Evolutionary conservation across 306 rosid genomes (phyloP).

Genomic region (Citrullus colocynthis): DNA sequence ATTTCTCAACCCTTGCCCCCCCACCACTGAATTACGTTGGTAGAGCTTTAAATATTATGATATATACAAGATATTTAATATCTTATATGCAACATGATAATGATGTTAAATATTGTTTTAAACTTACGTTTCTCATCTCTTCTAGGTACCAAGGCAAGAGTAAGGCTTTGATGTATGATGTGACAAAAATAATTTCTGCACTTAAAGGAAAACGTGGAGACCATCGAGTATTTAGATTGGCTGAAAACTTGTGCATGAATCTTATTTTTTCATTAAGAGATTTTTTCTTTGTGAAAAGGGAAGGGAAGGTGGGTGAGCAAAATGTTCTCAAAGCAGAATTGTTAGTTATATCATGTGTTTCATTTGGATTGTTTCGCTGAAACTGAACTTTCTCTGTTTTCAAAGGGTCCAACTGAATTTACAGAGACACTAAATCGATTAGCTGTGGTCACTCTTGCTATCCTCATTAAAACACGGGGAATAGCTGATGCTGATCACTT

Average conservation of each 20-base stretch:
- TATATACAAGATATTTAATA: background rate
- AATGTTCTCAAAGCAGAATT: conserved; percentile 18
- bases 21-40: background rate
- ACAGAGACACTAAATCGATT: conserved; percentile 83
- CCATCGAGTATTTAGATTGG: conserved; percentile 89
- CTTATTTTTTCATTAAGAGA: conserved; percentile 84
- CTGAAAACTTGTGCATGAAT: conserved; percentile 95
- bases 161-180: conserved; percentile 94
- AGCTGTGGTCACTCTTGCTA: conserved; percentile 77
- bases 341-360: background rate
- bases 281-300: conserved; percentile 88
- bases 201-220: conserved; percentile 82
- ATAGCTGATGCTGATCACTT: conserved; percentile 93
- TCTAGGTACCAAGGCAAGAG: conserved; percentile 88
- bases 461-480: conserved; percentile 91
- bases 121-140: conserved; percentile 6
- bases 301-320: conserved; percentile 63
- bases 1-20: background rate
- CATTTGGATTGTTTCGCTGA: conserved; percentile 7
- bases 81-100: background rate
- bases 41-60: background rate
- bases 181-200: conserved; percentile 84
- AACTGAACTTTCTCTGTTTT: conserved; percentile 10
- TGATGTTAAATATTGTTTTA: background rate
- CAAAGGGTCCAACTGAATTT: conserved; percentile 92